Percentiles rank a stretch among this genome's conserved stretches.
Evolutionary conservation across 176 grass and related monocot genomes (phyloP).

Genomic region (Oryza nivara): DNA sequence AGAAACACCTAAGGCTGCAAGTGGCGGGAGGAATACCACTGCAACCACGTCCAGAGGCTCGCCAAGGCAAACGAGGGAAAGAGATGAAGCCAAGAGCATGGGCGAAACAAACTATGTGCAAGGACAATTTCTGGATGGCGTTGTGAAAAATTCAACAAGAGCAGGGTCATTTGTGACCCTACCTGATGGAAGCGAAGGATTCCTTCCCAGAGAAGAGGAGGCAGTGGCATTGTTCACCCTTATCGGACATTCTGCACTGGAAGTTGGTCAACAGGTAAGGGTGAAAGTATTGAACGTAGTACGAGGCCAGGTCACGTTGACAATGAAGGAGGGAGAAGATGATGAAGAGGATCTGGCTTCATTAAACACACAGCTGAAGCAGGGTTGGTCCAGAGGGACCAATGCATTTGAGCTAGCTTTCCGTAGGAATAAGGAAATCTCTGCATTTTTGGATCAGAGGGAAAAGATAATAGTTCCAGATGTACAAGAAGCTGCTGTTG

Average conservation of each 20-base stretch:
- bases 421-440: constrained; percentile 74
- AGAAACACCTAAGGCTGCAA: constrained; percentile 52
- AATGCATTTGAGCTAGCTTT: constrained; percentile 68
- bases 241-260: constrained; percentile 64
- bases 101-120: constrained; percentile 49
- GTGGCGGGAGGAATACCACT: constrained; percentile 38
- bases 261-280: constrained; percentile 66
- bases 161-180: constrained; percentile 74
- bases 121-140: constrained; percentile 62
- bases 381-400: constrained; percentile 52
- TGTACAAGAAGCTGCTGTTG: constrained; percentile 32
- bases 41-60: constrained; percentile 47
- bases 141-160: constrained; percentile 65
- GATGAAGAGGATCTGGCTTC: constrained; percentile 53
- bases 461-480: constrained; percentile 43
- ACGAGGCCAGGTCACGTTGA: constrained; percentile 73
- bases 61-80: constrained; percentile 58
- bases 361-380: constrained; percentile 64
- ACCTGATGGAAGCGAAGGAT: constrained; percentile 76
- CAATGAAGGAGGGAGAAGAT: constrained; percentile 84
- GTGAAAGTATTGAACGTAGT: constrained; percentile 70
- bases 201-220: constrained; percentile 87
- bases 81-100: constrained; percentile 33
- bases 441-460: constrained; percentile 70
- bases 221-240: constrained; percentile 63